Percentiles rank a stretch among this genome's conserved stretches.
Conservation (phyloP, 495 filamentous ascomycete genomes). For the Hyaloscypha finlandica region DNA sequence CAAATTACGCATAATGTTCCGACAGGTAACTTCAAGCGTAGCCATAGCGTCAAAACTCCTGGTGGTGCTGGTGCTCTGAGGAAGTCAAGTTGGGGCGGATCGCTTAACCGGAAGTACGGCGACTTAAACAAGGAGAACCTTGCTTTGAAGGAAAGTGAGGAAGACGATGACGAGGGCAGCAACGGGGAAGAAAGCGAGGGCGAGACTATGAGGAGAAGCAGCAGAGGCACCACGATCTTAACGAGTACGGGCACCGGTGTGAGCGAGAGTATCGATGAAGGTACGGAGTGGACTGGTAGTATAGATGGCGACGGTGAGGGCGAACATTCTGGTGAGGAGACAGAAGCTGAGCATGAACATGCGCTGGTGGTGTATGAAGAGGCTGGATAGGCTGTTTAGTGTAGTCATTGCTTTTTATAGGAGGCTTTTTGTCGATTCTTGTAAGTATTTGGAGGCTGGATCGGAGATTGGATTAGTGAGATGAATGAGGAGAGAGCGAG, state of each 20-base stretch:
- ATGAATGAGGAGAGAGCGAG: conserved; percentile 6
- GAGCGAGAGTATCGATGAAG: conserved; percentile 31
- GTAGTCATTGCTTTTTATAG: background rate
- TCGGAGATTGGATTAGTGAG: background rate
- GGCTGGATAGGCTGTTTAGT: conserved; percentile 22
- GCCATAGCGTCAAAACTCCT: conserved; percentile 63
- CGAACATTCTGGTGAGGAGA: conserved; percentile 14
- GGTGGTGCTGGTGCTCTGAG: conserved; percentile 63
- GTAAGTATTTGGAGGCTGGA: conserved; percentile 6
- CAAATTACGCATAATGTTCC: conserved; percentile 79
- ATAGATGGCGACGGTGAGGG: conserved; percentile 27
- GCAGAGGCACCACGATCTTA: conserved; percentile 26
- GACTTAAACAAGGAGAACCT: conserved; percentile 51
- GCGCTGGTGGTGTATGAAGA: conserved; percentile 26
- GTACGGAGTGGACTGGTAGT: conserved; percentile 32
- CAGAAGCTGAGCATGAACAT: conserved; percentile 4
- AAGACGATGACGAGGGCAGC: conserved; percentile 36
- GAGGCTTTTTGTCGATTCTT: conserved; percentile 11
- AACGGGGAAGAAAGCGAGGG: conserved; percentile 36
- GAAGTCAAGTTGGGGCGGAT: conserved; percentile 75
- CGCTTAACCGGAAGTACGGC: conserved; percentile 41
- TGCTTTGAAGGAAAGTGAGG: conserved; percentile 47
- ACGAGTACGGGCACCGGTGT: conserved; percentile 24
- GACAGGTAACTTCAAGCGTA: conserved; percentile 58
- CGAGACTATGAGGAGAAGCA: conserved; percentile 30